Evolutionary conservation across 1,139 yeast genomes (phyloP).

Genomic region (Saccharomycopsis hybrid): DNA sequence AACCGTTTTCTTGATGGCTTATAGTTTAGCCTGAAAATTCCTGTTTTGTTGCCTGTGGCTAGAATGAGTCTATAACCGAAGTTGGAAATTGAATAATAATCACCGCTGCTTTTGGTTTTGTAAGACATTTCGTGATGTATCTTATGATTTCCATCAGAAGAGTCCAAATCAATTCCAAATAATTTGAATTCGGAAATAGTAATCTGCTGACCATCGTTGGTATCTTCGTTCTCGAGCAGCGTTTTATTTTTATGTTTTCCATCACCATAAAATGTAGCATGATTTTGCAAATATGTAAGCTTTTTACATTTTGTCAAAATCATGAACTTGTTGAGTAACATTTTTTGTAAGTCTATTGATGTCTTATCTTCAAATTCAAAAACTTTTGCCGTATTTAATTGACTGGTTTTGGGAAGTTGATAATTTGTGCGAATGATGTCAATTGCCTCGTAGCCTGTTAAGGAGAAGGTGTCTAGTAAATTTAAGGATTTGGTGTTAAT

Average conservation of each 20-base stretch:
- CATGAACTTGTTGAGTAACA: conserved; percentile 10
- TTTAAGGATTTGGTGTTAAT: neutral
- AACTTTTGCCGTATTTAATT: neutral
- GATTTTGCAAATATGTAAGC: neutral
- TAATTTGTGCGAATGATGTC: conserved; percentile 5
- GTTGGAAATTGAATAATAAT: conserved; percentile 7
- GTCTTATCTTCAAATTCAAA: conserved; percentile 18
- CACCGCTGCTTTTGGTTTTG: neutral
- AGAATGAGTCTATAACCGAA: conserved; percentile 16
- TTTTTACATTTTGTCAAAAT: neutral
- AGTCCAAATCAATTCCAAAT: conserved; percentile 5
- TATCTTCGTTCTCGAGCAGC: neutral
- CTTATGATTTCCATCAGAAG: no score
- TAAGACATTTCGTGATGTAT: neutral
- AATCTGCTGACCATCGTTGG: no score
- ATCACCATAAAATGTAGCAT: neutral
- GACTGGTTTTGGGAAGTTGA: conserved; percentile 3
- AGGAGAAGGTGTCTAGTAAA: neutral
- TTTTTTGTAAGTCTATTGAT: conserved; percentile 13
- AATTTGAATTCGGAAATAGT: conserved; percentile 5
- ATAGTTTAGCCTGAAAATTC: conserved; percentile 16
- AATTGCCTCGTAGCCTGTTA: conserved; percentile 3
- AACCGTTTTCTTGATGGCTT: conserved; percentile 13
- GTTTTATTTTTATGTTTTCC: no score
- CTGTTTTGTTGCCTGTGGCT: conserved; percentile 14